Conservation (phyloP, 179 eudicot species). For the Beta lomatogona region DNA sequence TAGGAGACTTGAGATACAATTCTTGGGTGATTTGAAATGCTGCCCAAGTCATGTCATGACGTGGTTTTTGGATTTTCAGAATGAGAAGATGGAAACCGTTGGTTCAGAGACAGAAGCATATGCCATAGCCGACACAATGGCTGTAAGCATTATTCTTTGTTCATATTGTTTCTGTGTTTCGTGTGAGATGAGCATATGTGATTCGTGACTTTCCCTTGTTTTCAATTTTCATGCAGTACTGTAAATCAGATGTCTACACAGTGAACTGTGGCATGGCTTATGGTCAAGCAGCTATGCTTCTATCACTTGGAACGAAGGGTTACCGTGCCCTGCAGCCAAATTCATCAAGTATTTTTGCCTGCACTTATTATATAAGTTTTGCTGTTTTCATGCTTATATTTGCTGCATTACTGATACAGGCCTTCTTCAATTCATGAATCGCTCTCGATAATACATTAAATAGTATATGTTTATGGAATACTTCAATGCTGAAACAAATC, state of each 20-base stretch:
- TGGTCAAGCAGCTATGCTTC: slow-evolving; percentile 98
- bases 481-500: background rate
- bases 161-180: background rate
- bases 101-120: slow-evolving; percentile 84
- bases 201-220: slow-evolving; percentile 5
- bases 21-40: slow-evolving; percentile 7
- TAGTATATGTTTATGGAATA: background rate
- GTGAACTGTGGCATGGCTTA: slow-evolving; percentile 78
- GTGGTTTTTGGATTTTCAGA: slow-evolving; percentile 41
- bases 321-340: slow-evolving; percentile 72
- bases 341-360: slow-evolving; percentile 56
- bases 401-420: background rate
- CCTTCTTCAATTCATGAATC: background rate
- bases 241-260: slow-evolving; percentile 76
- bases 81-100: slow-evolving; percentile 69
- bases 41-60: slow-evolving; percentile 3
- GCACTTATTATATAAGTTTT: background rate
- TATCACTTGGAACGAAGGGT: slow-evolving; percentile 87
- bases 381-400: background rate
- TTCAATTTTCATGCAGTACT: slow-evolving; percentile 40
- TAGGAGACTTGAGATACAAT: background rate
- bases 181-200: background rate
- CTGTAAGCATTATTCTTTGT: slow-evolving; percentile 48
- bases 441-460: background rate
- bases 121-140: slow-evolving; percentile 84